Percentiles rank a stretch among this genome's conserved stretches.
phyloP scores from a whole-genome alignment of 2,329 filamentous ascomycete genomes.

The Botrytis aclada region DNA sequence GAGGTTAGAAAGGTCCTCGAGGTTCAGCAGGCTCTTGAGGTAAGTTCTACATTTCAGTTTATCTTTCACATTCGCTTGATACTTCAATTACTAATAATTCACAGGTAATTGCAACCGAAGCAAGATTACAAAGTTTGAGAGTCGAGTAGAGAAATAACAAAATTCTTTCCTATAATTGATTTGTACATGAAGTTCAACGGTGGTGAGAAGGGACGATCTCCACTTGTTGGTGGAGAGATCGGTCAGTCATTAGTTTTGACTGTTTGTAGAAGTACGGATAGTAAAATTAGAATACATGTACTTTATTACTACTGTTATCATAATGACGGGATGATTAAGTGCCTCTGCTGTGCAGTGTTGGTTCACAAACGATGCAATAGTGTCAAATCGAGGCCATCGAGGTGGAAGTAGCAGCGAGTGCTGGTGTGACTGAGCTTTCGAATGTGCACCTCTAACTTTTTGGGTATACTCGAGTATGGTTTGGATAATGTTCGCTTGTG shows the following conservation, averaged over 20 bases:
- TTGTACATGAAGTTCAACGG: constrained; percentile 27
- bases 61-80: not conserved
- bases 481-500: not conserved
- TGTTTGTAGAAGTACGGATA: constrained; percentile 16
- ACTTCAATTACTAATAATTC: constrained; percentile 23
- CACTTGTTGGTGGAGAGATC: not conserved
- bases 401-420: not conserved
- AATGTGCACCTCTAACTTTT: not conserved
- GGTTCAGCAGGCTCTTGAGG: constrained; percentile 93
- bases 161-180: constrained; percentile 22
- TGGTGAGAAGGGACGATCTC: not conserved
- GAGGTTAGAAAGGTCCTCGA: constrained; percentile 92
- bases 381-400: not conserved
- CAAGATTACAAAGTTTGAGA: constrained; percentile 80
- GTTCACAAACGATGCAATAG: not conserved
- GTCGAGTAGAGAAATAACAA: constrained; percentile 58
- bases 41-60: constrained; percentile 51
- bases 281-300: constrained; percentile 16
- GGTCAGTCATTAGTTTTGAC: not conserved
- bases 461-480: not conserved
- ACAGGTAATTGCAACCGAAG: constrained; percentile 85
- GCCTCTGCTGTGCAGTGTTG: not conserved
- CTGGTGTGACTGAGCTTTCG: not conserved
- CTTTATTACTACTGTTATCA: not conserved
- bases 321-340: not conserved